A percentile compares a stretch with the other conserved stretches of the same genome.
Conservation (phyloP, 257 asterid genomes). For the Datura wrightii region DNA sequence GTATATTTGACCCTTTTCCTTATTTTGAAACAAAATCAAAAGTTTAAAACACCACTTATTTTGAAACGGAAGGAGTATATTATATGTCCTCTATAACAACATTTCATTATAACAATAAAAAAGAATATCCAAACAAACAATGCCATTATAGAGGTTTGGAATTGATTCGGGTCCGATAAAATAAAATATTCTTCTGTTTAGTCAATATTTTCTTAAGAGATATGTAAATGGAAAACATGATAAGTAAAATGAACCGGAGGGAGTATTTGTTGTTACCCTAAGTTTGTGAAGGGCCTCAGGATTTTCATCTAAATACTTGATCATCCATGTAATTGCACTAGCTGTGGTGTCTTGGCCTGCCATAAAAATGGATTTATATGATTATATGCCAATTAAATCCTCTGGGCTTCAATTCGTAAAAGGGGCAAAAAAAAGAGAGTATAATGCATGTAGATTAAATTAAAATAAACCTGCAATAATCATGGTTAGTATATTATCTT, state of each 20-base stretch:
- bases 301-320: constrained; percentile 23
- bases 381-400: neutral
- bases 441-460: neutral
- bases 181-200: too few species aligned
- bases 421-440: neutral
- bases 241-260: too few species aligned
- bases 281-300: neutral
- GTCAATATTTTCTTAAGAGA: too few species aligned
- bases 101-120: neutral
- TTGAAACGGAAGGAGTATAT: neutral
- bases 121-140: neutral
- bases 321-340: constrained; percentile 26
- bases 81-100: neutral
- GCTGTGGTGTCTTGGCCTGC: constrained; percentile 29
- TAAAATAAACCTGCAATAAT: constrained; percentile 24
- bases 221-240: too few species aligned
- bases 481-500: constrained; percentile 22
- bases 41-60: too few species aligned
- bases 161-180: too few species aligned
- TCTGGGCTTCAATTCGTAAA: neutral
- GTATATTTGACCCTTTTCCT: too few species aligned
- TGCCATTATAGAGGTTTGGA: neutral
- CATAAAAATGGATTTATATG: neutral
- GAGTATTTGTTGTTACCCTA: neutral
- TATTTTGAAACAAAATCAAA: too few species aligned